phyloP scores from a whole-genome alignment of 202 grass and related monocot genomes.

The Dendrocalamus latiflorus region DNA sequence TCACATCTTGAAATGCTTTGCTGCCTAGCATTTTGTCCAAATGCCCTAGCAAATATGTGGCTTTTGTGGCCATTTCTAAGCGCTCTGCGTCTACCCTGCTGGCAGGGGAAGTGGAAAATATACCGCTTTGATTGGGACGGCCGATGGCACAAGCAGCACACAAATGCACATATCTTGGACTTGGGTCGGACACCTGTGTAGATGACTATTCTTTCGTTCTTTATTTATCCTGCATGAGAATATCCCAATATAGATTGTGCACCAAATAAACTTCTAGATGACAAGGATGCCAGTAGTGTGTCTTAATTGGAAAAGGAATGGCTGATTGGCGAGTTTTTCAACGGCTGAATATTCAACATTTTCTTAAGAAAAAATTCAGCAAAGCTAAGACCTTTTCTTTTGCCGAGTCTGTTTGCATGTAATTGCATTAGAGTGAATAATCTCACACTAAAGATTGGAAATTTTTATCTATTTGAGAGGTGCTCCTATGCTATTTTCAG shows the following conservation, averaged over 20 bases:
- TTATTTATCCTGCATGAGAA: not conserved
- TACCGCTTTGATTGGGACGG: conserved; percentile 18
- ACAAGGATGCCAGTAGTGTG: not conserved
- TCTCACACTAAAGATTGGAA: not conserved
- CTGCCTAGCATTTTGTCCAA: not conserved
- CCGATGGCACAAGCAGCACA: not conserved
- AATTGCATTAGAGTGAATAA: not conserved
- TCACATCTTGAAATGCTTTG: conserved; percentile 24
- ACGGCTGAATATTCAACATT: not conserved
- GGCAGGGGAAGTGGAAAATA: conserved; percentile 26
- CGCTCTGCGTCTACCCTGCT: conserved; percentile 2
- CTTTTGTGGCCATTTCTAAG: not conserved
- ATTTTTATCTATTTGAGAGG: no score
- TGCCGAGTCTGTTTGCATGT: not conserved
- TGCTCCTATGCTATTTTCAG: no score
- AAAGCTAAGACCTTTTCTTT: not conserved
- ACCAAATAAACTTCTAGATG: not conserved
- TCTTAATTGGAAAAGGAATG: not conserved
- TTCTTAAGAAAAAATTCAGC: no score
- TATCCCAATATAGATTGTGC: not conserved
- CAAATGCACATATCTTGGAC: not conserved
- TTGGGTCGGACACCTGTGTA: not conserved
- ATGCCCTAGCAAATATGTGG: not conserved
- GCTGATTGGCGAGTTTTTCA: not conserved
- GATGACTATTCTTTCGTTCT: not conserved